These are phyloP conservation scores for Canavalia gladiata DNA, from an alignment of 306 rosid species.

Conservation along the genomic window DNA sequence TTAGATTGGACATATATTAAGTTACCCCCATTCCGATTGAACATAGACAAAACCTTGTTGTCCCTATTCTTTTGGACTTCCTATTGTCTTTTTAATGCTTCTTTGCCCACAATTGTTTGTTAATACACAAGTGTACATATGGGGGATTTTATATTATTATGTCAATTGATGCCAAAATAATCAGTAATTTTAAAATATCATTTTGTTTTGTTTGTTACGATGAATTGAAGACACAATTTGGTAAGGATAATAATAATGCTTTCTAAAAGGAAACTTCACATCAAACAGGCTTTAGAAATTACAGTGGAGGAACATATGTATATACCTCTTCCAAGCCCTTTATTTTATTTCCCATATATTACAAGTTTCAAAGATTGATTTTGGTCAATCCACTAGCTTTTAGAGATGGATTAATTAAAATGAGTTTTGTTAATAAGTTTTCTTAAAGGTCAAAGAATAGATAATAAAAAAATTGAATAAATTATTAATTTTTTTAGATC, in stretches of 20 bases:
- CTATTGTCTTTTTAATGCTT: not conserved
- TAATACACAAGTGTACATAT: not conserved
- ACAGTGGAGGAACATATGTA: not conserved
- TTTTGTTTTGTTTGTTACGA: not conserved
- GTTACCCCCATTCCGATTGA: not conserved
- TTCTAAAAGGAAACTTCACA: conserved; percentile 23
- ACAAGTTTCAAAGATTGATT: not conserved
- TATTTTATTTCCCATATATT: not conserved
- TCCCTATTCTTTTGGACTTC: conserved; percentile 24
- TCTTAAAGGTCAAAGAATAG: too few species aligned
- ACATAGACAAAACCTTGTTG: conserved; percentile 33
- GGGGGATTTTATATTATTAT: not conserved
- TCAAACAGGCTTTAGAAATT: not conserved
- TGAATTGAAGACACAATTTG: conserved; percentile 4
- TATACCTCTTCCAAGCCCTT: not conserved
- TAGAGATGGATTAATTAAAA: conserved; percentile 19
- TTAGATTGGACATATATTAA: conserved; percentile 5
- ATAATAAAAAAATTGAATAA: too few species aligned
- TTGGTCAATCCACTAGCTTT: conserved; percentile 19
- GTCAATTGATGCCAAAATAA: not conserved
- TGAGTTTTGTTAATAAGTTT: too few species aligned
- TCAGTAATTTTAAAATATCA: not conserved
- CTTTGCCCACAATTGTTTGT: not conserved
- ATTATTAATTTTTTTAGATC: too few species aligned
- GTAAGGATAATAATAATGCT: not conserved